Percentiles rank a stretch among this genome's conserved stretches.
These are phyloP conservation scores for Phialophora chinensis DNA, from an alignment of 2,329 filamentous ascomycete species.

Conservation along the genomic window DNA sequence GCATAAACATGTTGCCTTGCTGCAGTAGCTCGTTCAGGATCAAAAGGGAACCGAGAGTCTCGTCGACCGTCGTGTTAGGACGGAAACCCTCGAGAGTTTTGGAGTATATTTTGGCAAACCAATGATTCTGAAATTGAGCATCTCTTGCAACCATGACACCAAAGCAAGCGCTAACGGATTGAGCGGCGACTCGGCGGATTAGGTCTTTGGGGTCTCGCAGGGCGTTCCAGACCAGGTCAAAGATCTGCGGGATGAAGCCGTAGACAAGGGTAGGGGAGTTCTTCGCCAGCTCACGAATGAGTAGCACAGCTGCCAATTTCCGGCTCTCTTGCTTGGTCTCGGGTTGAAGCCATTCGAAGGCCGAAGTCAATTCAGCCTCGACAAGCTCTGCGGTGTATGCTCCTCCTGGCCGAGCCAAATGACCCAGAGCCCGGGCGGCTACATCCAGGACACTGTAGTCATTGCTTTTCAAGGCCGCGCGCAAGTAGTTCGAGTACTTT, in stretches of 20 bases:
- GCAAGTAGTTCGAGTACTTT: constrained; percentile 88
- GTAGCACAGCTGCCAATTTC: constrained; percentile 88
- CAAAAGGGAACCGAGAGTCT: constrained; percentile 89
- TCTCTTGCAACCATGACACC: constrained; percentile 94
- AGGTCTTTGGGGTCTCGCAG: constrained; percentile 87
- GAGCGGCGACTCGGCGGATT: constrained; percentile 88
- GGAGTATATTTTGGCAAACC: constrained; percentile 89
- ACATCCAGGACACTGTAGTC: constrained; percentile 90
- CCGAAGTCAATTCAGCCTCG: constrained; percentile 94
- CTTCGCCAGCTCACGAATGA: constrained; percentile 85
- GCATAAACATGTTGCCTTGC: constrained; percentile 99
- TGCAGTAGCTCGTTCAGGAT: constrained; percentile 91
- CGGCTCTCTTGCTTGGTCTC: constrained; percentile 86
- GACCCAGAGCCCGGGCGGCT: constrained; percentile 85
- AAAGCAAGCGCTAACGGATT: constrained; percentile 93
- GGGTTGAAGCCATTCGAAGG: constrained; percentile 94
- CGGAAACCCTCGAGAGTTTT: constrained; percentile 82
- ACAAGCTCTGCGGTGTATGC: constrained; percentile 94
- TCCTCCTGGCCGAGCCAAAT: constrained; percentile 88
- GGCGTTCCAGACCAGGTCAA: constrained; percentile 95
- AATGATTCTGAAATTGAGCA: constrained; percentile 80
- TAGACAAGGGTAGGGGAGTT: constrained; percentile 97
- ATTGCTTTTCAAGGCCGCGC: constrained; percentile 84
- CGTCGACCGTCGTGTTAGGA: constrained; percentile 76
- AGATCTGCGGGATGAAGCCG: constrained; percentile 90